These are phyloP conservation scores for Millerago galiae DNA, from an alignment of 805 yeast species.

Conservation along the genomic window DNA sequence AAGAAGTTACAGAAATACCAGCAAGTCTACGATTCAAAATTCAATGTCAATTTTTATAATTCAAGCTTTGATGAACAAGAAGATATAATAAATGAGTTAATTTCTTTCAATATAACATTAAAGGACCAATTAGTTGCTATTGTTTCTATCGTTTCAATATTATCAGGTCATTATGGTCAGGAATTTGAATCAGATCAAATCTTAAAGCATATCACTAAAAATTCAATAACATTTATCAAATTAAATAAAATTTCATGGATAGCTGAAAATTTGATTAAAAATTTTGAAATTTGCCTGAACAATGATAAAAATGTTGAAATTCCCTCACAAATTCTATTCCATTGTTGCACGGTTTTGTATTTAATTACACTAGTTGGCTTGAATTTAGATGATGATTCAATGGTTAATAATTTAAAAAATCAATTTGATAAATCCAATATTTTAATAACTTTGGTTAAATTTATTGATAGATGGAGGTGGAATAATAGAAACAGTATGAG, in stretches of 20 bases:
- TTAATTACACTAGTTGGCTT: conserved; percentile 7
- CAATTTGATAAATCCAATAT: conserved; percentile 31
- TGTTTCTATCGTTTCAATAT: conserved; percentile 10
- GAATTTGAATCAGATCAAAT: conserved; percentile 9
- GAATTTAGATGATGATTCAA: conserved; percentile 4
- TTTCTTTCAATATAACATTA: not conserved
- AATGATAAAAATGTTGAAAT: conserved; percentile 3
- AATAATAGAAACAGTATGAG: conserved; percentile 35
- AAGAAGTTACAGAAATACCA: conserved; percentile 4
- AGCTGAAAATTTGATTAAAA: conserved; percentile 1
- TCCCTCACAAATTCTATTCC: conserved; percentile 12
- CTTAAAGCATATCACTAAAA: conserved; percentile 5
- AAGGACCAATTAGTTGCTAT: not conserved
- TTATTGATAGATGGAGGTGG: conserved; percentile 69
- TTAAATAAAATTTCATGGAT: conserved; percentile 7
- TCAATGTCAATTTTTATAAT: conserved; percentile 9
- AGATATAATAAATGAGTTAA: conserved; percentile 7
- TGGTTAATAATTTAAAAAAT: conserved; percentile 1
- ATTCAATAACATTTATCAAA: conserved; percentile 6
- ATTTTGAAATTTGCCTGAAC: conserved; percentile 6
- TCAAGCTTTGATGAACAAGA: conserved; percentile 14
- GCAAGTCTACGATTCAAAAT: conserved; percentile 2
- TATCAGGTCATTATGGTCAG: conserved; percentile 12
- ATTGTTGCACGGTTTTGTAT: conserved; percentile 12
- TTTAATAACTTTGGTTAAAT: conserved; percentile 37